Percentiles rank a stretch among this genome's conserved stretches.
Conservation (phyloP, 345 rosid species). For the Noccaea caerulescens region DNA sequence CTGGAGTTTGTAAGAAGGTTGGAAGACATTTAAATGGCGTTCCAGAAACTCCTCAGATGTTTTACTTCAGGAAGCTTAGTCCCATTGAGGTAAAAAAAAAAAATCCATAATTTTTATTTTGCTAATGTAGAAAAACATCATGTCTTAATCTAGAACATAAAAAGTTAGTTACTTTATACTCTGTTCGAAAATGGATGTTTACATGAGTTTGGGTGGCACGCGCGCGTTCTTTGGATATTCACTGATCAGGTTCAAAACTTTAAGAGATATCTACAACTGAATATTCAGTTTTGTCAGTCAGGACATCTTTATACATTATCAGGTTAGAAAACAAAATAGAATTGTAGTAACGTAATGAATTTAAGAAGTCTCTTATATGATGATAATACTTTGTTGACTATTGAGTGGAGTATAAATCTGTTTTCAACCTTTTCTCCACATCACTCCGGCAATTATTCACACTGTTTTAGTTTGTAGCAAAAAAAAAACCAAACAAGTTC, state of each 20-base stretch:
- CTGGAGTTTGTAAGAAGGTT: constrained; percentile 71
- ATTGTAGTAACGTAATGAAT: too few relatives aligned
- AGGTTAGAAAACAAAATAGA: too few relatives aligned
- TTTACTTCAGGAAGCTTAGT: constrained; percentile 61
- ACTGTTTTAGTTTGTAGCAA: neutral
- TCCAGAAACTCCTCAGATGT: constrained; percentile 77
- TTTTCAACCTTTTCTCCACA: too few relatives aligned
- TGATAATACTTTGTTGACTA: too few relatives aligned
- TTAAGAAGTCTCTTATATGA: too few relatives aligned
- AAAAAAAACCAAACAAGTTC: neutral
- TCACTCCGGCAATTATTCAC: too few relatives aligned
- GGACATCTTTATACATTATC: too few relatives aligned
- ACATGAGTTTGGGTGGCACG: neutral
- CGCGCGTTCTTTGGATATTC: neutral
- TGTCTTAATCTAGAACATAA: neutral
- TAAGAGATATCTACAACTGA: neutral
- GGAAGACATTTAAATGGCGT: constrained; percentile 55
- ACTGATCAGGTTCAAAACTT: neutral
- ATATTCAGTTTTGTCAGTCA: neutral
- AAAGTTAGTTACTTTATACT: neutral
- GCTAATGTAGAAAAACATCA: neutral
- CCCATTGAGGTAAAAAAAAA: constrained; percentile 66
- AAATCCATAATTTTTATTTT: neutral
- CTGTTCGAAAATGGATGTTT: neutral
- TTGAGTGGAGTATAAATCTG: too few relatives aligned